Evolutionary conservation across 352 stramenopile genomes (phyloP), one percentile per base, ranked within the genome.

Genomic region (Phytopythium montanum): DNA sequence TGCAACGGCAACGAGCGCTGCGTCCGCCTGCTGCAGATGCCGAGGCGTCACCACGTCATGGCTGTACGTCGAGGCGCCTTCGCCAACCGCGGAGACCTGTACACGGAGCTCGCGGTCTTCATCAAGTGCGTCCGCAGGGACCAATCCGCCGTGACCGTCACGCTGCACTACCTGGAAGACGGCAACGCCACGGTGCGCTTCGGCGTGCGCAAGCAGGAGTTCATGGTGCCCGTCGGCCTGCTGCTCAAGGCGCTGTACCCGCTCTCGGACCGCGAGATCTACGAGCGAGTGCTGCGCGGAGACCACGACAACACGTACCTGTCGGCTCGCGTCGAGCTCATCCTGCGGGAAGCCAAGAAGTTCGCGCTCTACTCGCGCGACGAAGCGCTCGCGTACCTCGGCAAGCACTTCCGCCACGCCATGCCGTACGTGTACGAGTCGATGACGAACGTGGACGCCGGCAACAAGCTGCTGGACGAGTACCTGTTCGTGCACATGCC

Each of bases 1-100:
- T 97, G 98, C 66, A 98, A 98, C 72, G 98, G 98, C 31, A 99
- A 99, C 76, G 98, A 99, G 79, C 89, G 97, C 59, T 97, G 97
- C 59, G 96, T 99, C 44, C 87, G 98, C 64, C 75, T 99, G 62
- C 76, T 99, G 62, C 97, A 99, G 80, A 94, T 97, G 75, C 86
- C 87, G 12, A 81, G 87, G 42, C 85, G 87, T 39, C 85, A 96
- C 67, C 87, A 96, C 65, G 88, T 96, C 57, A 92, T 92, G 81
- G 96, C 96, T 6, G 96, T 99, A 69, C 89, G 96, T 64, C 91
- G 98, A 72, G 87, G 87, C n/a, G 97, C 97, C 18, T 99, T 99
- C 75, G 96, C 93, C 56, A 99, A 99, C 73, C 90, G 97, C 61
- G 97, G 97, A 12, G 82, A 92, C 55, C 63, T 94, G 14, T 99